These are phyloP conservation scores for Colletotrichum theobromicola DNA, from an alignment of 2,329 filamentous ascomycete species.

Conservation along the genomic window DNA sequence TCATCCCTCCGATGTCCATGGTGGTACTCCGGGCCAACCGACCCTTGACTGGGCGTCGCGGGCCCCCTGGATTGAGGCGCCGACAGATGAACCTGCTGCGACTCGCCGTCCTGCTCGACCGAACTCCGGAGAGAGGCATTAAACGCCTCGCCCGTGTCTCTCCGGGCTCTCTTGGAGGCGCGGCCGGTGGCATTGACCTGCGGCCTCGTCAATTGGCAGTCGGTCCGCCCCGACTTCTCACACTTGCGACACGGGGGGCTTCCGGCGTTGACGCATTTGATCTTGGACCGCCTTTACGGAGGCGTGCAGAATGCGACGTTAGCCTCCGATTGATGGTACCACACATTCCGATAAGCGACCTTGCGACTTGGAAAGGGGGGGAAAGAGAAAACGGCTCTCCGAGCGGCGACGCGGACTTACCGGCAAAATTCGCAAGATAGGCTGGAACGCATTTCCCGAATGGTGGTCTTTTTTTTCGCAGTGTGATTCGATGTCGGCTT, in stretches of 20 bases:
- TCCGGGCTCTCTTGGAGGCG: neutral
- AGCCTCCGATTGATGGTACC: neutral
- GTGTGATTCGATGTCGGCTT: neutral
- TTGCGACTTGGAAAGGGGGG: neutral
- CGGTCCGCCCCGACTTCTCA: constrained; percentile 26
- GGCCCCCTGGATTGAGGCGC: constrained; percentile 11
- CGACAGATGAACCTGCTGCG: neutral
- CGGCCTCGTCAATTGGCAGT: constrained; percentile 31
- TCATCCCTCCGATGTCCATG: neutral
- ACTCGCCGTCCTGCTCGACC: neutral
- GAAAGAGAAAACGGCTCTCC: neutral
- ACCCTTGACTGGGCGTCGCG: constrained; percentile 1
- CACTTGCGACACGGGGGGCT: constrained; percentile 35
- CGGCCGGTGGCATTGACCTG: constrained; percentile 8
- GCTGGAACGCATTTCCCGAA: constrained; percentile 34
- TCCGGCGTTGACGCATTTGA: constrained; percentile 38
- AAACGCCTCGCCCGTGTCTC: constrained; percentile 21
- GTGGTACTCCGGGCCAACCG: neutral
- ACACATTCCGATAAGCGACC: neutral
- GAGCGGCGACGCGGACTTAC: constrained; percentile 24
- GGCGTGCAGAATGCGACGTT: neutral
- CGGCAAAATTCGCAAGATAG: constrained; percentile 38
- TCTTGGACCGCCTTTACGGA: constrained; percentile 33
- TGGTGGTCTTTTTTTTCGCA: neutral
- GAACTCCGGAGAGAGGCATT: neutral